Conservation (phyloP, 2,329 filamentous ascomycete species). For the Cladophialophora carrionii region DNA sequence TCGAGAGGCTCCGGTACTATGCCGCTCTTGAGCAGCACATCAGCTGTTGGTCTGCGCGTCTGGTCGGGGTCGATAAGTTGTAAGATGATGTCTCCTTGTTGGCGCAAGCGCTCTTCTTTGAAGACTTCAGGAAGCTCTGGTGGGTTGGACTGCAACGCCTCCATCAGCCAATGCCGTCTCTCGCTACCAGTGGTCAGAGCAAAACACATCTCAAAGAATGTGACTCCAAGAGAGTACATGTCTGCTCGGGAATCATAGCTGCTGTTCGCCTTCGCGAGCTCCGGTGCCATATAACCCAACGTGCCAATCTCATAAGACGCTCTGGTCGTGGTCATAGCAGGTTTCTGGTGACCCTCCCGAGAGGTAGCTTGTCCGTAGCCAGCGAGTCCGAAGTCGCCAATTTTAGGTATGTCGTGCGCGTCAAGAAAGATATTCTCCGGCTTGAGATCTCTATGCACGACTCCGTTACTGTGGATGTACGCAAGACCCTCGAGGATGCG, state of each 20-base stretch:
- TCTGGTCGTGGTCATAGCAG: conserved; percentile 28
- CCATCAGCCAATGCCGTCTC: conserved; percentile 44
- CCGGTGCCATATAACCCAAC: conserved; percentile 88
- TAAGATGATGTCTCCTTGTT: conserved; percentile 76
- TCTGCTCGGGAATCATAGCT: conserved; percentile 94
- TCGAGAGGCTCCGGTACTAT: conserved; percentile 90
- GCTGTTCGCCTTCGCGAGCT: conserved; percentile 63
- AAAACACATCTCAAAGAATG: conserved; percentile 96
- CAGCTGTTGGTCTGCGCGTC: conserved; percentile 77
- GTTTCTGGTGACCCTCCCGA: conserved; percentile 18
- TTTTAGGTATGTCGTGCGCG: conserved; percentile 83
- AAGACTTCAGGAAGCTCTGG: conserved; percentile 79
- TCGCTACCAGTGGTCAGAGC: conserved; percentile 66
- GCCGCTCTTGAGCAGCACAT: conserved; percentile 80
- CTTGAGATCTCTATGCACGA: conserved; percentile 95
- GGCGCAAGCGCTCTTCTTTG: conserved; percentile 44
- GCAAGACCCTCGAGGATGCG: conserved; percentile 87
- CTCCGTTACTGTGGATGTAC: conserved; percentile 86
- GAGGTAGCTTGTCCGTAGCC: conserved; percentile 71
- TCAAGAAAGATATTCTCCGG: conserved; percentile 98
- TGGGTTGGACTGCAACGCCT: conserved; percentile 59
- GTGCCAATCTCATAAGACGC: conserved; percentile 64
- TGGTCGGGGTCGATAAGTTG: conserved; percentile 82
- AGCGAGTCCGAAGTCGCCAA: conserved; percentile 93
- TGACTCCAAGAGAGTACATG: conserved; percentile 97